These are phyloP conservation scores for Rhododendron vialii DNA, from an alignment of 148 eudicot species.

Conservation along the genomic window DNA sequence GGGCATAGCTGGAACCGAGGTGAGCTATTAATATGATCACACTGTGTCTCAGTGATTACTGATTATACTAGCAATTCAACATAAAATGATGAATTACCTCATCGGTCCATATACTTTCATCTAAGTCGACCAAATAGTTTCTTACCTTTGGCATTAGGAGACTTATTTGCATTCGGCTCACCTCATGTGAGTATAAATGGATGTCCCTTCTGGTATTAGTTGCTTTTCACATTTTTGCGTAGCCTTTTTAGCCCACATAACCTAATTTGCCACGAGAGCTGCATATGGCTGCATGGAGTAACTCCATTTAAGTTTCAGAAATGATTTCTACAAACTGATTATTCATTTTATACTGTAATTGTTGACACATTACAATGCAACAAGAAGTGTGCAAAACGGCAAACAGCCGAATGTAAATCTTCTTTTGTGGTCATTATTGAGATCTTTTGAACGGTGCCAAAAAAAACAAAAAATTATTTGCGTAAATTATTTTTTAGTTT, in stretches of 20 bases:
- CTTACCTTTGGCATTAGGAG: neutral
- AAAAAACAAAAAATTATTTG: no score
- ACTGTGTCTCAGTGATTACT: neutral
- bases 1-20: conserved; percentile 99
- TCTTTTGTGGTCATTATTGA: neutral
- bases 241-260: neutral
- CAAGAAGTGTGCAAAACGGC: neutral
- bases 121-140: neutral
- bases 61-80: neutral
- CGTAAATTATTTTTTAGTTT: no score
- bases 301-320: neutral
- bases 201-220: neutral
- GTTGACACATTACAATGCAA: neutral
- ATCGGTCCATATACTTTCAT: neutral
- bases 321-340: neutral
- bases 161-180: neutral
- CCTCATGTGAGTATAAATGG: neutral
- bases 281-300: neutral
- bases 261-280: neutral
- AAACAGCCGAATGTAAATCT: neutral
- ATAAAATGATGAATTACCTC: neutral
- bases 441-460: no score
- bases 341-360: neutral
- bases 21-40: conserved; percentile 11
- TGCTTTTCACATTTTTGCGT: neutral